Evolutionary conservation across 441 rosid species (phyloP), one percentile per base, ranked within the genome.

Genomic region (Gossypium gossypioides): DNA sequence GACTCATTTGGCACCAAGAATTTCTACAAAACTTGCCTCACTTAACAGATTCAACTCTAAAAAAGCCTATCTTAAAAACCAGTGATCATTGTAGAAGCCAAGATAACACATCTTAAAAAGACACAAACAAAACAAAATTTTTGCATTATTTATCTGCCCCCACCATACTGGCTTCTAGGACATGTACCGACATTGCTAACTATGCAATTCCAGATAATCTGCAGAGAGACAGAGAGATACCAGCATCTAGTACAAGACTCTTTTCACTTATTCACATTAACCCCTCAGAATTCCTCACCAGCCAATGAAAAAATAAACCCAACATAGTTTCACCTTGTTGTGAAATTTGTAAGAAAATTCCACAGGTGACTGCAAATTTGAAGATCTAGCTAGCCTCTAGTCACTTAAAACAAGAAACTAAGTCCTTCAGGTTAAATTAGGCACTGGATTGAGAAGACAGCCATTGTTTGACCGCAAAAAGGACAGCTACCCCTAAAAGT

Each of bases 71-170:
- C 48, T 74, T 51, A 57, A 48, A 59, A 67, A 37, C 50, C 76
- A 48, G 55, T 15, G 42, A 67, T 40, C 65, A 56, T 61, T 10
- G 72, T 58, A 70, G 70, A 69, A 63, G 65, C 76, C 76, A 40
- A 76, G 74, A 72, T 57, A 69, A 48, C 69, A 75, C 16, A 73
- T 24, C 72, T 37, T 44, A 9, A 32, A 72, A 24, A 73, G 69
- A 64, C 65, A 63, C 60, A 27, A 74, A 70, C 1, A 64, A 50
- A 67, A 68, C 72, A 82, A 73, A 67, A 52, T 44, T 67, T 15
- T 16, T 75, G 83, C 75, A 84, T 82, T 81, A 91, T 83, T 85
- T 71, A 21, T 50, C 65, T 71, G 84, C 81, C 88, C 89, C 89
- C 81, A 81, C 85, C 81, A 72, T 72, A 77, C 59, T 73, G 76